A percentile compares a stretch with the other conserved stretches of the same genome.
Conservation (phyloP, 2,329 filamentous ascomycete genomes). For the Mycocentrospora acerina region DNA sequence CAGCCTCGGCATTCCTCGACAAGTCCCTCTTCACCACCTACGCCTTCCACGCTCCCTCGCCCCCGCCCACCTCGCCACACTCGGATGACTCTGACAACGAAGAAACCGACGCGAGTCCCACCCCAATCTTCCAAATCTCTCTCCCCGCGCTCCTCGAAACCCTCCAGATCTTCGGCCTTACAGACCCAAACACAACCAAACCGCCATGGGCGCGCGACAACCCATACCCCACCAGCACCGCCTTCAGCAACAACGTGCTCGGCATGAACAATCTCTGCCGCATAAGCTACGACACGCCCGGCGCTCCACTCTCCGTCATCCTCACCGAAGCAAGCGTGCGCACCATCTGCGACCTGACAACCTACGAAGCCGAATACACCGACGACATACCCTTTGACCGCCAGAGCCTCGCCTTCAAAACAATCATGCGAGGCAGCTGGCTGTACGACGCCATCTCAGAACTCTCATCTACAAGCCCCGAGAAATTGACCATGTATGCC, state of each 20-base stretch:
- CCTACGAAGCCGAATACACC: constrained; percentile 67
- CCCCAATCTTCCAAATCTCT: constrained; percentile 81
- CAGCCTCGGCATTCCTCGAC: constrained; percentile 80
- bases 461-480: constrained; percentile 68
- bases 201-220: constrained; percentile 44
- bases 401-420: constrained; percentile 79
- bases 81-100: constrained; percentile 34
- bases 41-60: constrained; percentile 59
- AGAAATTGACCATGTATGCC: constrained; percentile 63
- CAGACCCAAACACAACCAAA: constrained; percentile 44
- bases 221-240: constrained; percentile 61
- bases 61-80: constrained; percentile 41
- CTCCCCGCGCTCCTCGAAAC: constrained; percentile 87
- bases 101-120: constrained; percentile 44
- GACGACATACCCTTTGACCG: constrained; percentile 89
- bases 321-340: constrained; percentile 79
- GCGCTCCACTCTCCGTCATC: constrained; percentile 78
- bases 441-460: constrained; percentile 73
- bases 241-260: constrained; percentile 80
- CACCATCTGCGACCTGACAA: constrained; percentile 78
- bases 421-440: constrained; percentile 83
- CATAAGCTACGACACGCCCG: constrained; percentile 72
- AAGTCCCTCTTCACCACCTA: constrained; percentile 87
- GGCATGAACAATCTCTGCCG: constrained; percentile 85
- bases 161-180: constrained; percentile 86